These are phyloP conservation scores for Allium fistulosum DNA, from an alignment of 106 monocot genomes.

Conservation along the genomic window DNA sequence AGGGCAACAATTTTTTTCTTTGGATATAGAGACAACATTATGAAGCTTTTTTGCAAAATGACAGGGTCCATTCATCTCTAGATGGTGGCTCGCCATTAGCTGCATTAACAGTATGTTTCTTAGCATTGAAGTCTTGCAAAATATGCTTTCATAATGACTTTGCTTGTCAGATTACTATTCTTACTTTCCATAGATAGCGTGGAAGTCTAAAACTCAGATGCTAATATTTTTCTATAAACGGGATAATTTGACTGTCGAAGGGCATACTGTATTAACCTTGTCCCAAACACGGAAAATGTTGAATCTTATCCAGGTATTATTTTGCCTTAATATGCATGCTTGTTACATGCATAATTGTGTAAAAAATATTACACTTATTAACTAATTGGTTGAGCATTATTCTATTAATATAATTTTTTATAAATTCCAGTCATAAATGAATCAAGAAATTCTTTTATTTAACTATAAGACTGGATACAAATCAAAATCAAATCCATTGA, in stretches of 20 bases:
- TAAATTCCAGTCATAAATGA: too few species aligned
- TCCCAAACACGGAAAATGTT: constrained; percentile 99
- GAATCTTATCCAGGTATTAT: constrained; percentile 75
- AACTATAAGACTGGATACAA: too few species aligned
- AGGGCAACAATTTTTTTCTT: neutral
- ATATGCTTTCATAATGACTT: constrained; percentile 77
- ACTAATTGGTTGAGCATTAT: too few species aligned
- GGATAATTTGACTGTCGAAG: constrained; percentile 70
- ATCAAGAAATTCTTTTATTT: too few species aligned
- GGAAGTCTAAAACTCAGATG: neutral
- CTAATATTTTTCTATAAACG: constrained; percentile 21
- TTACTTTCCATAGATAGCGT: neutral
- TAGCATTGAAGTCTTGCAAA: constrained; percentile 64
- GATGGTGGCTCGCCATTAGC: constrained; percentile 80
- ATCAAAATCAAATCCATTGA: too few species aligned
- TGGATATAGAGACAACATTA: constrained; percentile 79
- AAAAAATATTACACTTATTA: too few species aligned
- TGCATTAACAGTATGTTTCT: constrained; percentile 63
- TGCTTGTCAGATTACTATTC: constrained; percentile 51
- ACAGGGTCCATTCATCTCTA: constrained; percentile 55
- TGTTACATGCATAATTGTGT: neutral
- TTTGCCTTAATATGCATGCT: neutral
- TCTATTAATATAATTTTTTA: too few species aligned
- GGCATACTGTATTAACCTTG: constrained; percentile 73
- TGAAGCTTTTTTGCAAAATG: constrained; percentile 95